A percentile compares a stretch with the other conserved stretches of the same genome.
phyloP scores from a whole-genome alignment of 2,329 filamentous ascomycete species.

The Albifimbria verrucaria region DNA sequence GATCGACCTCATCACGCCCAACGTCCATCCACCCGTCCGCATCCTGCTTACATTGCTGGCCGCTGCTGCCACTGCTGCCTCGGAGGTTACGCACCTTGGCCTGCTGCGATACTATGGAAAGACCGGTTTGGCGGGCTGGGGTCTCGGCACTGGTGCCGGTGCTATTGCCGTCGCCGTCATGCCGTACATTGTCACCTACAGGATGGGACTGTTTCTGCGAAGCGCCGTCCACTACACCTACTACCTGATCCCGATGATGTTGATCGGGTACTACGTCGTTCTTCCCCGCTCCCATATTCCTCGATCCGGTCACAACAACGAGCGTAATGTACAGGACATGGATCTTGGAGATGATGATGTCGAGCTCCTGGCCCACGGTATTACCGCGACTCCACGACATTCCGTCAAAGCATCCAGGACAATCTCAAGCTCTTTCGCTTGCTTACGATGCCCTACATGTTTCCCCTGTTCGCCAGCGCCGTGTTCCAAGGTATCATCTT shows the following conservation, averaged over 20 bases:
- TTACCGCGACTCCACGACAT: constrained; percentile 10
- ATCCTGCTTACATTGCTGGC: constrained; percentile 25
- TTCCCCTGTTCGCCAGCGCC: constrained; percentile 21
- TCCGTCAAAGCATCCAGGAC: constrained; percentile 12
- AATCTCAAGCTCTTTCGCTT: constrained; percentile 7
- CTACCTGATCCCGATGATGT: constrained; percentile 20
- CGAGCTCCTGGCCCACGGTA: background rate
- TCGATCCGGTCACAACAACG: constrained; percentile 7
- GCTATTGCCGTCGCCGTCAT: constrained; percentile 22
- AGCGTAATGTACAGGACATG: constrained; percentile 2
- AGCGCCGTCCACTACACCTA: constrained; percentile 22
- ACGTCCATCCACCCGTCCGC: constrained; percentile 26
- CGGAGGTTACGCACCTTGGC: constrained; percentile 29
- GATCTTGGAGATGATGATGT: background rate
- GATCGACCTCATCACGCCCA: constrained; percentile 25
- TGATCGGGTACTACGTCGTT: constrained; percentile 24
- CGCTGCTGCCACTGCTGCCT: constrained; percentile 23
- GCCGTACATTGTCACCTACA: constrained; percentile 25
- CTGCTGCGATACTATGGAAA: constrained; percentile 25
- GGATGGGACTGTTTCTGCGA: constrained; percentile 22
- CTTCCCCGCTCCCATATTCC: constrained; percentile 20
- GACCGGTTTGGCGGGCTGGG: constrained; percentile 31
- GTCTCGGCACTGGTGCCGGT: constrained; percentile 27
- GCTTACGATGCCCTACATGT: constrained; percentile 20
- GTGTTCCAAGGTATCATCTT: constrained; percentile 19